Conservation (phyloP, 768 basidiomycete species). For the Stropharia rugosoannulata region DNA sequence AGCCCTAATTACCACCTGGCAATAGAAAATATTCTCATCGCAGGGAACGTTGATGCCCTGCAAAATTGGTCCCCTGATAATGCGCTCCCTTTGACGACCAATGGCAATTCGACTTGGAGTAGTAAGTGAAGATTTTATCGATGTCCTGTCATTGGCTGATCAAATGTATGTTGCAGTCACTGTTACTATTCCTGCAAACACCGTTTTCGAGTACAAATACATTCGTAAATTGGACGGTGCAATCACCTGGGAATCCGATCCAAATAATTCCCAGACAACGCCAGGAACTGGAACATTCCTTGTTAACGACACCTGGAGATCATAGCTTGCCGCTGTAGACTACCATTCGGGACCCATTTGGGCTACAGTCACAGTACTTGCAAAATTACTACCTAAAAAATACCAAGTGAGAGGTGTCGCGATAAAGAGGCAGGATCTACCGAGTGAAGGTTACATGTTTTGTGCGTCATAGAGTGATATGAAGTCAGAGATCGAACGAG, state of each 20-base stretch:
- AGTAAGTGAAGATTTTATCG: constrained; percentile 37
- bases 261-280: constrained; percentile 56
- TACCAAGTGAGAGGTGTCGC: too few relatives aligned
- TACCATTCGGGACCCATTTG: too few relatives aligned
- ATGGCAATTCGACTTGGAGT: constrained; percentile 67
- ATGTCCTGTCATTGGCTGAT: not conserved
- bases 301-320: constrained; percentile 46
- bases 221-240: constrained; percentile 55
- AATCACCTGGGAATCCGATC: constrained; percentile 72
- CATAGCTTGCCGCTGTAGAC: not conserved
- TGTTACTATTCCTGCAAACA: constrained; percentile 54
- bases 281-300: constrained; percentile 40
- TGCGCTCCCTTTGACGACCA: constrained; percentile 53
- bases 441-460: not conserved
- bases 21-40: constrained; percentile 67
- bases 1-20: not conserved
- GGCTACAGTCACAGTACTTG: too few relatives aligned
- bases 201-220: constrained; percentile 69
- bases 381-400: too few relatives aligned
- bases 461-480: not conserved
- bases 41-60: constrained; percentile 58
- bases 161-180: constrained; percentile 40
- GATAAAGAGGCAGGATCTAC: too few relatives aligned
- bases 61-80: constrained; percentile 60
- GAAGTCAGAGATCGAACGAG: not conserved